A percentile compares a stretch with the other conserved stretches of the same genome.
These are phyloP conservation scores for Pseudopithomyces maydicus DNA, from an alignment of 2,329 filamentous ascomycete genomes.

Conservation along the genomic window DNA sequence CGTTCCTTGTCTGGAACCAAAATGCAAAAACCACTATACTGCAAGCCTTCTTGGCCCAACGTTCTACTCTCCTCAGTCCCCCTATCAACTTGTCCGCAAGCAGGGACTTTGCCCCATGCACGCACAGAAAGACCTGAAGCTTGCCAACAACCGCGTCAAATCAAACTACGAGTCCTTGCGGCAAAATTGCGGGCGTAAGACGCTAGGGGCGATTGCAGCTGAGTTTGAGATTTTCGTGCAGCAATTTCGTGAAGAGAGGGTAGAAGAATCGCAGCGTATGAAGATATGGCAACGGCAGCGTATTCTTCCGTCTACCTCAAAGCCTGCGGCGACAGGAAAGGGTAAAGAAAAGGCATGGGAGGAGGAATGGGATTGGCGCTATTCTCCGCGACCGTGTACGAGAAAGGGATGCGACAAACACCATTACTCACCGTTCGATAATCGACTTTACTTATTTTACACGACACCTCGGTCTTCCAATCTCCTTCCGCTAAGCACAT, in stretches of 20 bases:
- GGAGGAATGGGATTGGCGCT: conserved; percentile 32
- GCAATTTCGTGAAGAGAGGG: conserved; percentile 19
- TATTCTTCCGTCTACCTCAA: conserved; percentile 16
- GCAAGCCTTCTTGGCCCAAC: conserved; percentile 27
- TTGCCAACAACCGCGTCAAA: conserved; percentile 31
- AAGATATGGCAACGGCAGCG: conserved; percentile 15
- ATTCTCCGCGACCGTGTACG: conserved; percentile 32
- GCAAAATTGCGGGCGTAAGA: conserved; percentile 40
- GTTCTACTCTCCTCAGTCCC: conserved; percentile 34
- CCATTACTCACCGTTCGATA: conserved; percentile 33
- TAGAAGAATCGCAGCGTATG: conserved; percentile 16
- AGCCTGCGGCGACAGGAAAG: neutral
- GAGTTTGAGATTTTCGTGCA: conserved; percentile 34
- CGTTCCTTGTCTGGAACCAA: conserved; percentile 32
- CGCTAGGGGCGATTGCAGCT: conserved; percentile 29
- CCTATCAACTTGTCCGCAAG: conserved; percentile 31
- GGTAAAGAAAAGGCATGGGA: conserved; percentile 1
- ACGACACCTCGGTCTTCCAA: conserved; percentile 17
- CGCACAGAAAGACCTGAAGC: conserved; percentile 31
- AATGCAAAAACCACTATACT: conserved; percentile 33
- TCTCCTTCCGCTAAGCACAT: conserved; percentile 24
- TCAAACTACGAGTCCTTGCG: conserved; percentile 32
- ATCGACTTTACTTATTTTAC: conserved; percentile 30
- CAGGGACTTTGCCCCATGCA: conserved; percentile 35
- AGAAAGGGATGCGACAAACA: conserved; percentile 18